Conservation (phyloP, 768 basidiomycete species). For the Collybia sordida region DNA sequence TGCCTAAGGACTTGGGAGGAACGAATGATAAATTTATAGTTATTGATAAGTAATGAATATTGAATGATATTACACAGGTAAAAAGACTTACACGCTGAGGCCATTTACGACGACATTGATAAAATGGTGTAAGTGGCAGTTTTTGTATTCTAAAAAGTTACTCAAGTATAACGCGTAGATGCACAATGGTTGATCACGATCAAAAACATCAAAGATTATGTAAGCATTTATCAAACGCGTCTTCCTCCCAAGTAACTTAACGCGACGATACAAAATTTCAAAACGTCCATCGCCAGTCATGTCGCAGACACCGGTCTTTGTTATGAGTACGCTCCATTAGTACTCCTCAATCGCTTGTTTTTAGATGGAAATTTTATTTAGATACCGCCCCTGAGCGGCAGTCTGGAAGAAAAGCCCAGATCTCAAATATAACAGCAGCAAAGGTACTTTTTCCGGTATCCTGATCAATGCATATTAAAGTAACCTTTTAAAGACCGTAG, state of each 20-base stretch:
- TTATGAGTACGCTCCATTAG: constrained; percentile 3
- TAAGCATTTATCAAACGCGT: not conserved
- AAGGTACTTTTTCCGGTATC: constrained; percentile 62
- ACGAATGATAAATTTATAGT: too few species aligned
- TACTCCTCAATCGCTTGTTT: not conserved
- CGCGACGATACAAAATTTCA: not conserved
- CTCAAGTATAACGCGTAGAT: too few species aligned
- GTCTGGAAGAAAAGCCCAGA: constrained; percentile 92
- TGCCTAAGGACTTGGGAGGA: too few species aligned
- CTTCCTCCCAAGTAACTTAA: not conserved
- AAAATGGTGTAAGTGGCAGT: too few species aligned
- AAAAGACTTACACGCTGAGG: too few species aligned
- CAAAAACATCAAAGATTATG: too few species aligned
- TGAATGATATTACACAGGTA: too few species aligned
- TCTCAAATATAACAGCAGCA: constrained; percentile 95
- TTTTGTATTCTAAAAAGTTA: too few species aligned
- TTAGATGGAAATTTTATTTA: constrained; percentile 25
- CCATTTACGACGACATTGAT: too few species aligned
- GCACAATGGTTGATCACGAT: too few species aligned
- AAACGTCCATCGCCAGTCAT: constrained; percentile 1
- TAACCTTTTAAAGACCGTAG: constrained; percentile 68
- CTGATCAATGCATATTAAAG: not conserved
- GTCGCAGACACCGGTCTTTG: constrained; percentile 12
- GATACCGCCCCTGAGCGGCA: constrained; percentile 94
- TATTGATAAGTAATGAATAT: too few species aligned